These are phyloP conservation scores for Rhodomyrtus tomentosa DNA, from an alignment of 345 rosid genomes.

Conservation along the genomic window DNA sequence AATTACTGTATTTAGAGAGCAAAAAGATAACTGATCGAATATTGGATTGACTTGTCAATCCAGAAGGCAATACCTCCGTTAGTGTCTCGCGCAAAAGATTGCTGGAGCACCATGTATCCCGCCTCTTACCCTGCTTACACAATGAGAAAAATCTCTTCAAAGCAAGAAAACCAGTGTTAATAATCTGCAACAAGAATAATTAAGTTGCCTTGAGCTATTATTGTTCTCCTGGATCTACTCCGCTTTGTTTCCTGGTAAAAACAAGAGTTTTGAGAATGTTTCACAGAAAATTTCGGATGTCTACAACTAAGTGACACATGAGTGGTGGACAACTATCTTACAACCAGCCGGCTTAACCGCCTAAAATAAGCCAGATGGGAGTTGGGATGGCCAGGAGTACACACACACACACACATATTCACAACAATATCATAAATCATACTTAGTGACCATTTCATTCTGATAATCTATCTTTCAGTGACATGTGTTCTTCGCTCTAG, in stretches of 20 bases:
- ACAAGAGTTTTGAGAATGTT: neutral
- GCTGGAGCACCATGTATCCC: constrained; percentile 89
- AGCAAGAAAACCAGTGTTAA: neutral
- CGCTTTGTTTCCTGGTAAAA: neutral
- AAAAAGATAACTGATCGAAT: neutral
- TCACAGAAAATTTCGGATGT: neutral
- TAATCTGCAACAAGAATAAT: neutral
- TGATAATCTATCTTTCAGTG: neutral
- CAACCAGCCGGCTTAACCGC: neutral
- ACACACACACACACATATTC: neutral
- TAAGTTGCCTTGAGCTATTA: neutral
- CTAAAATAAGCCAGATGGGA: neutral
- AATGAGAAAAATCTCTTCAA: neutral
- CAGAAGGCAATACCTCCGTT: constrained; percentile 21
- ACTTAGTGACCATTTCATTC: neutral
- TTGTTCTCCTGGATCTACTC: neutral
- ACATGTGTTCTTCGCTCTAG: neutral
- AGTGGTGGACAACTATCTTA: neutral
- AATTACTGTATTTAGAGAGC: neutral
- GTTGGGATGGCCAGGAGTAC: neutral
- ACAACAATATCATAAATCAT: neutral
- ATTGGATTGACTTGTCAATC: neutral
- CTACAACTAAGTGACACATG: neutral
- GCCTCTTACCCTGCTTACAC: constrained; percentile 57
- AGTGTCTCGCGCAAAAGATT: constrained; percentile 40